Evolutionary conservation across 768 basidiomycete genomes (phyloP).

Genomic region (Hygrocybe coccinea): DNA sequence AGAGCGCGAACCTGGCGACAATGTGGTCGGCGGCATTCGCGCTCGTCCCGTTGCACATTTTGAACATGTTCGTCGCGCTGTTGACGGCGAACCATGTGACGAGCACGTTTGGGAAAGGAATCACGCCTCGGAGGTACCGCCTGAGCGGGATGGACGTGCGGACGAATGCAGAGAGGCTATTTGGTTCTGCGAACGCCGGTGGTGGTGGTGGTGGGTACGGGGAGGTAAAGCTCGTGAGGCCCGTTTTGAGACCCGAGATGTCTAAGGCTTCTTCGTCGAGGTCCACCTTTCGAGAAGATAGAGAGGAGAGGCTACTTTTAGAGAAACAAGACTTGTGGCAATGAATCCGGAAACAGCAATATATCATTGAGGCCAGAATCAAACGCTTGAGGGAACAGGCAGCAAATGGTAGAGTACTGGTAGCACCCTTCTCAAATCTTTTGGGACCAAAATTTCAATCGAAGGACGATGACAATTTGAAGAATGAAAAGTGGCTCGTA

Average conservation of each 20-base stretch:
- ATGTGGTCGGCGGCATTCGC: slow-evolving; percentile 53
- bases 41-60: slow-evolving; percentile 53
- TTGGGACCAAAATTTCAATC: no score
- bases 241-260: slow-evolving; percentile 16
- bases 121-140: slow-evolving; percentile 57
- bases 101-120: slow-evolving; percentile 57
- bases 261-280: slow-evolving; percentile 21
- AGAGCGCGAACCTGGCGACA: slow-evolving; percentile 40
- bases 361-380: no score
- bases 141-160: slow-evolving; percentile 46
- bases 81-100: slow-evolving; percentile 69
- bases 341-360: no score
- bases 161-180: slow-evolving; percentile 35
- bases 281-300: slow-evolving; percentile 22
- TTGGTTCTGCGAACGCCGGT: slow-evolving; percentile 6
- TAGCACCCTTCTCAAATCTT: no score
- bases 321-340: no score
- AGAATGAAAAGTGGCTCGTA: no score
- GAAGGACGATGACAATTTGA: no score
- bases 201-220: not conserved
- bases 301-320: not conserved
- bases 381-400: no score
- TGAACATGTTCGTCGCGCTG: slow-evolving; percentile 54
- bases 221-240: not conserved
- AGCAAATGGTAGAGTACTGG: no score